Percentiles rank a stretch among this genome's conserved stretches.
These are phyloP conservation scores for Auriscalpium vulgare DNA, from an alignment of 768 basidiomycete genomes.

Conservation along the genomic window DNA sequence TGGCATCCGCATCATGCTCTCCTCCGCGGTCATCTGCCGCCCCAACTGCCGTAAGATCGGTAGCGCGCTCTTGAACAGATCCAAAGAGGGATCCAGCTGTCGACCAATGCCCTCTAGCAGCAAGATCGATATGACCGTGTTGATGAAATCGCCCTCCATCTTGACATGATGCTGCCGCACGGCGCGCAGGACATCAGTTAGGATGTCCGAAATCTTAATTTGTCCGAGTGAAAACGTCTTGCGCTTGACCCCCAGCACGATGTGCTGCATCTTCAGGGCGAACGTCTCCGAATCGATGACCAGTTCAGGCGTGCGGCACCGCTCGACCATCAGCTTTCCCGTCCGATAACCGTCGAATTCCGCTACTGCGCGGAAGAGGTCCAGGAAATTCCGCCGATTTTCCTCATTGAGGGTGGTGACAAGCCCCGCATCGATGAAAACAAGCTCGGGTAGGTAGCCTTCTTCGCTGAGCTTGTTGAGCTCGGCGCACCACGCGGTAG, in stretches of 20 bases:
- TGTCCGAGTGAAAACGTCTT: constrained; percentile 97
- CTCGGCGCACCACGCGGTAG: constrained; percentile 61
- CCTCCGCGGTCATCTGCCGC: constrained; percentile 79
- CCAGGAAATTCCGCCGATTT: constrained; percentile 92
- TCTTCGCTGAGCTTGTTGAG: constrained; percentile 49
- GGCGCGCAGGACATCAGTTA: constrained; percentile 79
- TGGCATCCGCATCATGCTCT: constrained; percentile 53
- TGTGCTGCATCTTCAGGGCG: constrained; percentile 95
- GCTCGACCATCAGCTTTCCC: constrained; percentile 93
- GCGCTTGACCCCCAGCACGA: constrained; percentile 87
- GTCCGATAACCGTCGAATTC: constrained; percentile 96
- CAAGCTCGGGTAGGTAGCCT: constrained; percentile 89
- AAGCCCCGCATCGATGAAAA: constrained; percentile 95
- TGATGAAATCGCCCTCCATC: constrained; percentile 98
- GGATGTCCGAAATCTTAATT: constrained; percentile 90
- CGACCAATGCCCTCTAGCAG: constrained; percentile 94
- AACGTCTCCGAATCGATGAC: constrained; percentile 91
- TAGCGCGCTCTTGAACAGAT: constrained; percentile 91
- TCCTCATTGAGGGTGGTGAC: constrained; percentile 76
- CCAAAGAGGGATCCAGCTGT: constrained; percentile 84
- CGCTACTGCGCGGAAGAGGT: constrained; percentile 92
- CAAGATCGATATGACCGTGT: constrained; percentile 92
- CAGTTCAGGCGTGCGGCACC: constrained; percentile 85
- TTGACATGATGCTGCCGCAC: constrained; percentile 93
- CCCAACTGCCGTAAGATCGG: constrained; percentile 91